Evolutionary conservation across 2,329 filamentous ascomycete species (phyloP).

Genomic region (Thermochaetoides dissita): DNA sequence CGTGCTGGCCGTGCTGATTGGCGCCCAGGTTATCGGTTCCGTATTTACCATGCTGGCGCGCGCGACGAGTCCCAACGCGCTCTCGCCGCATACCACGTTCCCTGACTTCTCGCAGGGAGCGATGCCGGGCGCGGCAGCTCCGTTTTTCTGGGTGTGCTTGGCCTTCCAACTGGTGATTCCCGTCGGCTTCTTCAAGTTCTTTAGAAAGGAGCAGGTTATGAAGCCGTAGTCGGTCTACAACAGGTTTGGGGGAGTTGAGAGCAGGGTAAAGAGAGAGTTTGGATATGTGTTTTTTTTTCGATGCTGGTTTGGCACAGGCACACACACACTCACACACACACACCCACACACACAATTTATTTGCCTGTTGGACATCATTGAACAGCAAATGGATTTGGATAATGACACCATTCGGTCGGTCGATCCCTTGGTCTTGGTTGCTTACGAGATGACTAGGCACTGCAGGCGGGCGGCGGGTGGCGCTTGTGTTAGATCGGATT

Average conservation of each 20-base stretch:
- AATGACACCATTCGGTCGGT: no score
- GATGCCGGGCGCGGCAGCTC: constrained; percentile 30
- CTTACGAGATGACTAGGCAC: no score
- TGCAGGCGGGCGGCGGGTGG: no score
- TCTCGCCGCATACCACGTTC: constrained; percentile 48
- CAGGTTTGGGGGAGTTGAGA: not conserved
- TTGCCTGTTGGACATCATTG: no score
- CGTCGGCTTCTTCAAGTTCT: constrained; percentile 41
- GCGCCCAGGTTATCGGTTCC: constrained; percentile 47
- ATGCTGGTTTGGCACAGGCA: not conserved
- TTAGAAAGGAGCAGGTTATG: constrained; percentile 42
- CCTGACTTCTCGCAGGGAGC: constrained; percentile 42
- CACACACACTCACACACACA: no score
- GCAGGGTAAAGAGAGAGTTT: not conserved
- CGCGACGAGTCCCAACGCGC: constrained; percentile 44
- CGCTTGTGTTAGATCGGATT: no score
- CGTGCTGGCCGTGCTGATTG: constrained; percentile 46
- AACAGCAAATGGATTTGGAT: no score
- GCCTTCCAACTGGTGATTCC: constrained; percentile 43
- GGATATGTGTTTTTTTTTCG: not conserved
- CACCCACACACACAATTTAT: no score
- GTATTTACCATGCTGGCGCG: constrained; percentile 48
- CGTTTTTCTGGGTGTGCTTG: constrained; percentile 49
- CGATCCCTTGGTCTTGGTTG: no score
- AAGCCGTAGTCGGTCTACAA: constrained; percentile 27